These are phyloP conservation scores for Plasmodium blacklocki DNA, from an alignment of 169 alveolate genomes.

Conservation along the genomic window DNA sequence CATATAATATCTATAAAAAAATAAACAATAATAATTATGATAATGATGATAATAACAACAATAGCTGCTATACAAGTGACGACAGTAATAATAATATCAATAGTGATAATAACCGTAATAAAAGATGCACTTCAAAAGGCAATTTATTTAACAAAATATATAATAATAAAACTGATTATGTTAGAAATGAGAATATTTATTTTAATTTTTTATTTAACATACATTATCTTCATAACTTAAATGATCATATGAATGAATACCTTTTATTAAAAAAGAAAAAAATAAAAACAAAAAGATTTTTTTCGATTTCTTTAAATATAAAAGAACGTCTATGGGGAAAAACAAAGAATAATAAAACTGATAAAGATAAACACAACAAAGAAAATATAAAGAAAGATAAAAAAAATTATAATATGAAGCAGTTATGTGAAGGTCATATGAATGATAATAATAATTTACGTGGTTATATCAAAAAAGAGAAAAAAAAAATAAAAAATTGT, in stretches of 20 bases:
- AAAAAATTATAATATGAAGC: not conserved
- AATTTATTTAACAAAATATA: too few relatives aligned
- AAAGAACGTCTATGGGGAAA: slow-evolving; percentile 3
- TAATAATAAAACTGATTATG: too few relatives aligned
- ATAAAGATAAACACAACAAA: slow-evolving; percentile 38
- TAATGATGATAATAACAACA: too few relatives aligned
- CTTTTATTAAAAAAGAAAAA: slow-evolving; percentile 35
- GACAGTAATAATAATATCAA: too few relatives aligned
- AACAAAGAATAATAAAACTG: too few relatives aligned
- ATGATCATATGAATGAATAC: slow-evolving; percentile 27
- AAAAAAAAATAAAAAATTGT: not conserved
- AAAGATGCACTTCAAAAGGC: too few relatives aligned
- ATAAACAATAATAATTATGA: too few relatives aligned
- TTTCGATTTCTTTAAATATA: slow-evolving; percentile 35
- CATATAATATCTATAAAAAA: too few relatives aligned
- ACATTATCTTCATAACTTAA: slow-evolving; percentile 18
- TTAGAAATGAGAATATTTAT: not conserved
- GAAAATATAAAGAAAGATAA: not conserved
- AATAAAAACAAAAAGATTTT: slow-evolving; percentile 17
- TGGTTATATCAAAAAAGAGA: not conserved
- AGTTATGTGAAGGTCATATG: not conserved
- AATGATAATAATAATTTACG: not conserved
- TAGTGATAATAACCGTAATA: too few relatives aligned
- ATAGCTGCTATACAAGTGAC: too few relatives aligned
- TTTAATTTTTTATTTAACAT: slow-evolving; percentile 36